Evolutionary conservation across 495 filamentous ascomycete genomes (phyloP), one percentile per base, ranked within the genome.

Genomic region (Talaromyces nanjingensis): DNA sequence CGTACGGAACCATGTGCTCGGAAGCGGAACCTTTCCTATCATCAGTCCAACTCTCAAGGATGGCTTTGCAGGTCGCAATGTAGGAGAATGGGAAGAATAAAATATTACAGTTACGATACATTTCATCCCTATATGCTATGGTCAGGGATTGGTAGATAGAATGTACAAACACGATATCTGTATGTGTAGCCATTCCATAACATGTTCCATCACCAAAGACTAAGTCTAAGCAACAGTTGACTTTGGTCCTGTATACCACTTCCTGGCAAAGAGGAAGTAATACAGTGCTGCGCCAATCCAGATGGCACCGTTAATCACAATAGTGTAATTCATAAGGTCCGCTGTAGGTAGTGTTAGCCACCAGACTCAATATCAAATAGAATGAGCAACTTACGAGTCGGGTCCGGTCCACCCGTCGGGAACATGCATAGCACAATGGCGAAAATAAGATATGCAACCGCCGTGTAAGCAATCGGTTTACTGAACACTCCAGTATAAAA

Each of bases 171-270:
- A 49, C 42, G n/a, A 39, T 5, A 42, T 42, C 12, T 49, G 18
- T 18, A 59, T n/a, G 7, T 37, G 20, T 22, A 59, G 9, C 8
- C 56, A 59, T 37, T 33, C 31, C 7, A 18, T 59, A 12, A 25
- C 25, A 54, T 9, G 7, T 18, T 57, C 25, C 22, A 18, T 12
- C 29, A 24, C 16, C 16, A 59, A 9, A 6, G n/a, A 24, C 11
- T 4, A 9, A 59, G 53, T 22, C 31, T 54, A 62, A 2, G 39
- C 25, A 20, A 90, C 73, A 56, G 90, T 91, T 68, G 89, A 84
- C 66, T 85, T 84, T 0, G 89, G 89, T 1, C 89, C 89, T 42
- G 87, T 87, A 68, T 89, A 92, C 88, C 89, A 91, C 65, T 85
- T 86, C 12, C 77, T 77, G 0, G 89, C 89, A 37, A 84, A 83